These are phyloP conservation scores for Candida krabiensis DNA, from an alignment of 805 yeast genomes.

Conservation along the genomic window DNA sequence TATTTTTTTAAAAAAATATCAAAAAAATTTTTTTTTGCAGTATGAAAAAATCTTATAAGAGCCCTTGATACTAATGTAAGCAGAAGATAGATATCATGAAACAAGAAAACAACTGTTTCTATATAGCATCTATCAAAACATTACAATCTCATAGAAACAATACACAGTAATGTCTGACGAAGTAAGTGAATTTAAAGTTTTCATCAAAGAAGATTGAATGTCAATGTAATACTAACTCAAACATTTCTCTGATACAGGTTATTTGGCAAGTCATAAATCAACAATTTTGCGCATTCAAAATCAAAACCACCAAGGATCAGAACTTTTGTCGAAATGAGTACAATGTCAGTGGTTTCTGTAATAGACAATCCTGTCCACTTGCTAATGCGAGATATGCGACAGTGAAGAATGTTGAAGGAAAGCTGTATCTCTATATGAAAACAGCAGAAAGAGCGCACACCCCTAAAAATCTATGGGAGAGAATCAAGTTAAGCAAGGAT, in stretches of 20 bases:
- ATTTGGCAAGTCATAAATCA: slow-evolving; percentile 97
- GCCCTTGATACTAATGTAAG: too few species aligned
- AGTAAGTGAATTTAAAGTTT: slow-evolving; percentile 20
- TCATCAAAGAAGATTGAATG: too few species aligned
- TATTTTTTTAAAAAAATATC: too few species aligned
- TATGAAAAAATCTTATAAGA: background rate
- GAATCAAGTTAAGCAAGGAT: slow-evolving; percentile 86
- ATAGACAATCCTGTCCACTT: slow-evolving; percentile 91
- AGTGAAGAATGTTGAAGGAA: slow-evolving; percentile 76
- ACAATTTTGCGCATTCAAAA: slow-evolving; percentile 92
- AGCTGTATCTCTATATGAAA: slow-evolving; percentile 85
- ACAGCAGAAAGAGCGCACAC: slow-evolving; percentile 97
- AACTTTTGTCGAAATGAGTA: slow-evolving; percentile 94
- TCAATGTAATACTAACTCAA: slow-evolving; percentile 9
- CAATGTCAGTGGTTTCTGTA: slow-evolving; percentile 92
- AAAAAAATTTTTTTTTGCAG: too few species aligned
- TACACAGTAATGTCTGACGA: slow-evolving; percentile 28
- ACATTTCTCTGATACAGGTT: slow-evolving; percentile 48
- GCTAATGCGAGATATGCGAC: slow-evolving; percentile 94
- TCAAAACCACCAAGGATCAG: slow-evolving; percentile 85
- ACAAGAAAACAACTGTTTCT: too few species aligned
- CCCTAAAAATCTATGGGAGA: slow-evolving; percentile 93
- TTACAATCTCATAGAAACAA: slow-evolving; percentile 1
- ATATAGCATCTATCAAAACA: too few species aligned
- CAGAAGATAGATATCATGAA: slow-evolving; percentile 1